Percentiles rank a stretch among this genome's conserved stretches.
These are phyloP conservation scores for Syzygium jambos DNA, from an alignment of 345 rosid species.

Conservation along the genomic window DNA sequence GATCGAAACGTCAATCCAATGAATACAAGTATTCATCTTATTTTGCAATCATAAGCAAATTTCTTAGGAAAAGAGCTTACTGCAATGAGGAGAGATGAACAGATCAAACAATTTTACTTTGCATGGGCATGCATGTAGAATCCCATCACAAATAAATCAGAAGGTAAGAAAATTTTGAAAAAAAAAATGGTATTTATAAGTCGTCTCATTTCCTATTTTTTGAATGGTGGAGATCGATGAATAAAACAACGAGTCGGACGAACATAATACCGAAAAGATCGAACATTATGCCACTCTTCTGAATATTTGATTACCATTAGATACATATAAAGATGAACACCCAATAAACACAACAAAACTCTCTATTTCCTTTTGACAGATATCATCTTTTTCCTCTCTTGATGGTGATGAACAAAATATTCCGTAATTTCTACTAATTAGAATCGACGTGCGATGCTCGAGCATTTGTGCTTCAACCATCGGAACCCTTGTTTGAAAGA, in stretches of 20 bases:
- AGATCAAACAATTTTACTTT: background rate
- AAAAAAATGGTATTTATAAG: too few relatives aligned
- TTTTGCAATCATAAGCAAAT: background rate
- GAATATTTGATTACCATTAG: background rate
- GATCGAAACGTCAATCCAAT: too few relatives aligned
- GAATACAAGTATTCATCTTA: too few relatives aligned
- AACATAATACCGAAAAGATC: fast-evolving
- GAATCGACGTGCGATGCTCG: background rate
- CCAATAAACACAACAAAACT: background rate
- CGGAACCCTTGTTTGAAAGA: background rate
- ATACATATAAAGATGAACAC: background rate
- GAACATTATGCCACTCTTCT: background rate
- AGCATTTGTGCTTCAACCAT: conserved; percentile 9
- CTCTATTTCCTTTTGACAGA: background rate
- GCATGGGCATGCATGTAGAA: background rate
- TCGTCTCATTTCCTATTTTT: background rate
- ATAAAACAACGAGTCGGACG: fast-evolving
- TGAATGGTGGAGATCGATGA: background rate
- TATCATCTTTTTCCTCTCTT: background rate
- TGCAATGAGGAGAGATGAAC: background rate
- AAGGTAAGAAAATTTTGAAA: too few relatives aligned
- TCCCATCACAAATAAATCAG: too few relatives aligned
- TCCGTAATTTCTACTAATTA: background rate
- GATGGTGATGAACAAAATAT: background rate
- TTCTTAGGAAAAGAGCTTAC: background rate